A percentile compares a stretch with the other conserved stretches of the same genome.
Conservation (phyloP, 225 moss, liverwort and hornwort species). For the Bryum argenteum region DNA sequence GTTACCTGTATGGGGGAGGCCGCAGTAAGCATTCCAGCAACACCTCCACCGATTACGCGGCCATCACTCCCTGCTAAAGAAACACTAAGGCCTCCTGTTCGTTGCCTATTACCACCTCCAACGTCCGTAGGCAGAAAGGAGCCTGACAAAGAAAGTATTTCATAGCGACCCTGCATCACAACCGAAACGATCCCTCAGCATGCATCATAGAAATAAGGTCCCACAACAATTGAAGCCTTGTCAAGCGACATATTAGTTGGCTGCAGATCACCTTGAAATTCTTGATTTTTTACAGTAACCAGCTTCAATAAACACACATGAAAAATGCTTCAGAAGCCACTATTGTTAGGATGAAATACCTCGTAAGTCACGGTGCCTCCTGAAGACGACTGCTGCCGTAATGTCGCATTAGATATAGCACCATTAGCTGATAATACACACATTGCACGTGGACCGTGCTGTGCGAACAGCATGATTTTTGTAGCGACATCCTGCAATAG, state of each 20-base stretch:
- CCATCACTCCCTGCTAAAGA: constrained; percentile 92
- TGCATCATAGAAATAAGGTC: constrained; percentile 7
- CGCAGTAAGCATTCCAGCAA: constrained; percentile 90
- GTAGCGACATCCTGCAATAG: constrained; percentile 84
- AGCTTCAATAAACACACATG: background rate
- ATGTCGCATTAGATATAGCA: constrained; percentile 90
- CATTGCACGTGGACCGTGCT: constrained; percentile 92
- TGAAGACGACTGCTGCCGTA: constrained; percentile 91
- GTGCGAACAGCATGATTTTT: constrained; percentile 88
- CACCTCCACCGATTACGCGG: constrained; percentile 94
- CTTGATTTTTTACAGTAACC: background rate
- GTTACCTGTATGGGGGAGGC: constrained; percentile 96
- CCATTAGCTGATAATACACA: constrained; percentile 97
- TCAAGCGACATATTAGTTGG: background rate
- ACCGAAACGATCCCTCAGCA: constrained; percentile 24
- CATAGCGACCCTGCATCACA: constrained; percentile 80
- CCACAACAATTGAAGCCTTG: background rate
- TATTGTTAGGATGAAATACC: constrained; percentile 42
- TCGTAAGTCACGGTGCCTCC: constrained; percentile 96
- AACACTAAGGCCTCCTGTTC: constrained; percentile 92
- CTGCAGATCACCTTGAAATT: background rate
- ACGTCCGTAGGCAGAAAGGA: constrained; percentile 78
- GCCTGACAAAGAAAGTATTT: constrained; percentile 93
- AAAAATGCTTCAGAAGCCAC: background rate
- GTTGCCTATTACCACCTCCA: constrained; percentile 77